phyloP scores from a whole-genome alignment of 345 rosid genomes.

The Viola odorata region DNA sequence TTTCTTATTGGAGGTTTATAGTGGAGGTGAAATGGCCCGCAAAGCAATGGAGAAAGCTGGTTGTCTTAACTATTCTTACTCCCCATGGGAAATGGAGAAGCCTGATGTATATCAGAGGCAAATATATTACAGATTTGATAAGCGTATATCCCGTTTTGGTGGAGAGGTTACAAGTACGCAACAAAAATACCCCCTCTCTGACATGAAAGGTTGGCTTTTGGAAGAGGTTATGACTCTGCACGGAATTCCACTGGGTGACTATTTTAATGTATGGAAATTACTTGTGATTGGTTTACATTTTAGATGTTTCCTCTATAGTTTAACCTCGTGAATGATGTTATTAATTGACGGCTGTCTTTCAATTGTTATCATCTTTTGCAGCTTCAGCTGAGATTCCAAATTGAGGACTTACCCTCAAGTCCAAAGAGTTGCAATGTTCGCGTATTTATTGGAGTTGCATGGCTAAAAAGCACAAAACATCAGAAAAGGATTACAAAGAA shows the following conservation, averaged over 20 bases:
- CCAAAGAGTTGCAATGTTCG: constrained; percentile 52
- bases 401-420: constrained; percentile 57
- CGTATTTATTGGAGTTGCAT: constrained; percentile 69
- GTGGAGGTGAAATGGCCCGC: constrained; percentile 77
- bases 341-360: too few relatives aligned
- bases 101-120: constrained; percentile 75
- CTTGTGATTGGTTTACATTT: background rate
- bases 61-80: constrained; percentile 72
- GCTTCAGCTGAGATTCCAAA: constrained; percentile 80
- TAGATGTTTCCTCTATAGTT: background rate
- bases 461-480: constrained; percentile 85
- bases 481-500: constrained; percentile 77
- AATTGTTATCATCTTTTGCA: constrained; percentile 21
- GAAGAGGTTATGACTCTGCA: constrained; percentile 96
- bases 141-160: constrained; percentile 61
- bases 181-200: constrained; percentile 61
- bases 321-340: background rate
- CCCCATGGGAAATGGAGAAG: constrained; percentile 91
- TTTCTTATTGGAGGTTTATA: constrained; percentile 69
- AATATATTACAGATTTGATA: constrained; percentile 71
- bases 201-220: constrained; percentile 67
- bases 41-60: constrained; percentile 86
- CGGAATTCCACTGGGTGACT: constrained; percentile 89
- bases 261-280: constrained; percentile 51
- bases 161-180: constrained; percentile 96